A percentile compares a stretch with the other conserved stretches of the same genome.
Evolutionary conservation across 306 rosid genomes (phyloP).

Genomic region (Quercus aquifolioides): DNA sequence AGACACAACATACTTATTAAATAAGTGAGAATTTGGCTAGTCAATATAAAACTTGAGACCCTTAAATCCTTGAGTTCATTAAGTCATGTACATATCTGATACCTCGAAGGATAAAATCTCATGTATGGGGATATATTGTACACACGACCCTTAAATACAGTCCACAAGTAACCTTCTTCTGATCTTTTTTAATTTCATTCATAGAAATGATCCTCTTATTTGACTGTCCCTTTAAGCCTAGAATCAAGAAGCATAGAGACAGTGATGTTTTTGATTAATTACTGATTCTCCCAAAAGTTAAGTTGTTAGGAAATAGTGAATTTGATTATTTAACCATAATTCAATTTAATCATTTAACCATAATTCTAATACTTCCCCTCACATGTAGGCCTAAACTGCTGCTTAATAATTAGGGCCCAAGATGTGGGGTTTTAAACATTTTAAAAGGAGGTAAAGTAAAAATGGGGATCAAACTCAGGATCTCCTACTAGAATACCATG

Average conservation of each 20-base stretch:
- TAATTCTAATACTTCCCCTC: too few relatives aligned
- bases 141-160: slow-evolving; percentile 88
- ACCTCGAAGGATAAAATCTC: slow-evolving; percentile 98
- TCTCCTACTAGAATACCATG: too few relatives aligned
- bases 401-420: too few relatives aligned
- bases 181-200: slow-evolving; percentile 77
- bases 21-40: not conserved
- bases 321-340: too few relatives aligned
- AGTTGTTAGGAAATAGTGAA: too few relatives aligned
- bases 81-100: slow-evolving; percentile 33
- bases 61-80: not conserved
- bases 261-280: too few relatives aligned
- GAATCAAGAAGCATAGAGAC: slow-evolving; percentile 10
- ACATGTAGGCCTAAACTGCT: too few relatives aligned
- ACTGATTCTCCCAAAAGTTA: too few relatives aligned
- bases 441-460: too few relatives aligned
- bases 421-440: too few relatives aligned
- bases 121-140: slow-evolving; percentile 83
- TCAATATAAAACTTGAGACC: not conserved
- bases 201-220: slow-evolving; percentile 75
- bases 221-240: slow-evolving; percentile 84
- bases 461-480: too few relatives aligned
- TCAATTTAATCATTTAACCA: too few relatives aligned
- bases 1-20: not conserved
- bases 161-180: slow-evolving; percentile 84